These are phyloP conservation scores for Fomitopsis schrenkii DNA, from an alignment of 1,284 basidiomycete species.

Conservation along the genomic window DNA sequence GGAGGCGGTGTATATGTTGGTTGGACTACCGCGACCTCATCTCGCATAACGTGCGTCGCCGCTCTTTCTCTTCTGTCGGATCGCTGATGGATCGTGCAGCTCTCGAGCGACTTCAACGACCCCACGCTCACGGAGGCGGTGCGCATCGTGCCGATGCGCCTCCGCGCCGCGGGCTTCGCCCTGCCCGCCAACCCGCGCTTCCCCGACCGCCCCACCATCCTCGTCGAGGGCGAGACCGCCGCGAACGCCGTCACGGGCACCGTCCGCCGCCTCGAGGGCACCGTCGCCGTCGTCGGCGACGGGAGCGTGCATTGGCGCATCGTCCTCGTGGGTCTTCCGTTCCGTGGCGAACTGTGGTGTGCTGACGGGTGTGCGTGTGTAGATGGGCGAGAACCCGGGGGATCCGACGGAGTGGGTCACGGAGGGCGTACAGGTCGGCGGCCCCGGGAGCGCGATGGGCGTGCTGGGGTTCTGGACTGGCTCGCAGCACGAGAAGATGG, in stretches of 20 bases:
- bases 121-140: slow-evolving; percentile 44
- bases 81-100: slow-evolving; percentile 8
- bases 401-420: slow-evolving; percentile 39
- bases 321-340: slow-evolving; percentile 34
- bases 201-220: slow-evolving; percentile 43
- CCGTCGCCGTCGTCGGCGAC: slow-evolving; percentile 47
- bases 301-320: slow-evolving; percentile 48
- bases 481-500: slow-evolving; percentile 43
- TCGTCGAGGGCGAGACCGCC: slow-evolving; percentile 41
- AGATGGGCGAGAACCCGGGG: not conserved
- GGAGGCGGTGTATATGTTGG: slow-evolving; percentile 58
- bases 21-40: slow-evolving; percentile 52
- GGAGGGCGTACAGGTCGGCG: slow-evolving; percentile 57
- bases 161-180: slow-evolving; percentile 40
- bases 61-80: not conserved
- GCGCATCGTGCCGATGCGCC: slow-evolving; percentile 50
- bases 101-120: slow-evolving; percentile 27
- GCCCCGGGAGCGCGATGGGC: slow-evolving; percentile 45
- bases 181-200: slow-evolving; percentile 30
- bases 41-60: slow-evolving; percentile 27
- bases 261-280: slow-evolving; percentile 36
- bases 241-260: slow-evolving; percentile 26
- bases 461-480: slow-evolving; percentile 59
- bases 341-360: not conserved
- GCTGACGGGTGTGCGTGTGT: not conserved